Conservation (phyloP, 139 green algal species). For the Haematococcus sp. region DNA sequence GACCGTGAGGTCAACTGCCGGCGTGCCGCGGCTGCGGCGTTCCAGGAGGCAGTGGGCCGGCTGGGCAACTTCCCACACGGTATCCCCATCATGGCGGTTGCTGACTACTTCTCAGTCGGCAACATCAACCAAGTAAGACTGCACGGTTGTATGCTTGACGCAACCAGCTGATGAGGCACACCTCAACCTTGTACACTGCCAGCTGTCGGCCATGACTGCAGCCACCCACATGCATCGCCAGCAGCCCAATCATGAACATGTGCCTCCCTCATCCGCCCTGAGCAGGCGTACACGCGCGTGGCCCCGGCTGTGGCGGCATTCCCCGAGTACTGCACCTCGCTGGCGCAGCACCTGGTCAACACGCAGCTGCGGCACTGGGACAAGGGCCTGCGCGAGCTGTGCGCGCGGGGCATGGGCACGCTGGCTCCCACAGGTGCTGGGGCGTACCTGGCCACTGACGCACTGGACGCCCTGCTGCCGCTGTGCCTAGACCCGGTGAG, state of each 20-base stretch:
- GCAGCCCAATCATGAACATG: too few species aligned
- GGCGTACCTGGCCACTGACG: constrained; percentile 28
- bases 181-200: not conserved
- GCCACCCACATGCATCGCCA: not conserved
- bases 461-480: constrained; percentile 52
- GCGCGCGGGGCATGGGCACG: constrained; percentile 67
- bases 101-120: constrained; percentile 92
- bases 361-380: constrained; percentile 93
- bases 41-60: constrained; percentile 93
- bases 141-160: too few species aligned
- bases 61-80: constrained; percentile 85
- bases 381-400: constrained; percentile 69
- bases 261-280: not conserved
- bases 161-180: too few species aligned
- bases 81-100: constrained; percentile 85
- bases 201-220: not conserved
- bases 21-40: constrained; percentile 89
- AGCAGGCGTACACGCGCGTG: constrained; percentile 65
- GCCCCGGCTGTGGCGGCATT: constrained; percentile 55
- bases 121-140: constrained; percentile 31
- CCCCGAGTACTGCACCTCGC: constrained; percentile 54
- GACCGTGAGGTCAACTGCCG: constrained; percentile 82
- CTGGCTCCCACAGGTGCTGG: constrained; percentile 50
- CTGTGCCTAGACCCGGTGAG: constrained; percentile 36
- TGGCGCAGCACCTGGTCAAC: constrained; percentile 78